Conservation (phyloP, 768 basidiomycete genomes). For the Candolleomyces eurysporus region DNA sequence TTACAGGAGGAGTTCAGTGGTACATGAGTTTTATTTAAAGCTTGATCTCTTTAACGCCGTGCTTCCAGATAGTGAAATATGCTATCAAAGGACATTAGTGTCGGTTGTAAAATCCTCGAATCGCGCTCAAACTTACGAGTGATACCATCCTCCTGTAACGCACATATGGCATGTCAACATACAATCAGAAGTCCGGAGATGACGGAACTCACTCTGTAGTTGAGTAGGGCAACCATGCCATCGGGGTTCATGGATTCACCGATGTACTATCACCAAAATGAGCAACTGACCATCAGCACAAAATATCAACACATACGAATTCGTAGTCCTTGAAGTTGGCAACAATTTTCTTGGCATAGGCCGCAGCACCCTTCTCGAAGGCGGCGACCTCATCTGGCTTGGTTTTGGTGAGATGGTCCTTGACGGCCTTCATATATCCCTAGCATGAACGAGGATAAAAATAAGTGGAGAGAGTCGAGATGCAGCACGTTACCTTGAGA, state of each 20-base stretch:
- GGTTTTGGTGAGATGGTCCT: conserved; percentile 54
- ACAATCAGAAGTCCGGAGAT: conserved; percentile 7
- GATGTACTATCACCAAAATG: conserved; percentile 49
- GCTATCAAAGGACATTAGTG: conserved; percentile 40
- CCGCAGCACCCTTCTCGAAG: conserved; percentile 81
- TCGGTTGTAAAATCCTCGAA: not conserved
- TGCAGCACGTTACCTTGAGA: conserved; percentile 61
- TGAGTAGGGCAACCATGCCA: conserved; percentile 91
- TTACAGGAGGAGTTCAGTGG: conserved; percentile 12
- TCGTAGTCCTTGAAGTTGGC: conserved; percentile 92
- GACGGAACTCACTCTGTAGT: conserved; percentile 70
- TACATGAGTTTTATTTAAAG: conserved; percentile 37
- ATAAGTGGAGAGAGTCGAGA: not conserved
- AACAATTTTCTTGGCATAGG: conserved; percentile 85
- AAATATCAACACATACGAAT: conserved; percentile 56
- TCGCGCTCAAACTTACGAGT: conserved; percentile 58
- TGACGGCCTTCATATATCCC: conserved; percentile 94
- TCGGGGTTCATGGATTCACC: conserved; percentile 80
- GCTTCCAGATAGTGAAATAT: conserved; percentile 94
- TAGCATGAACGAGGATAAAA: conserved; percentile 23
- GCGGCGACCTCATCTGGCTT: conserved; percentile 53
- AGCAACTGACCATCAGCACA: not conserved
- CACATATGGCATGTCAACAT: not conserved
- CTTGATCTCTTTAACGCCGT: conserved; percentile 84
- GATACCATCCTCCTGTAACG: conserved; percentile 66